Base-by-base conservation (phyloP, 441 rosid genomes). In the Euphorbia schlechtendalii region DNA sequence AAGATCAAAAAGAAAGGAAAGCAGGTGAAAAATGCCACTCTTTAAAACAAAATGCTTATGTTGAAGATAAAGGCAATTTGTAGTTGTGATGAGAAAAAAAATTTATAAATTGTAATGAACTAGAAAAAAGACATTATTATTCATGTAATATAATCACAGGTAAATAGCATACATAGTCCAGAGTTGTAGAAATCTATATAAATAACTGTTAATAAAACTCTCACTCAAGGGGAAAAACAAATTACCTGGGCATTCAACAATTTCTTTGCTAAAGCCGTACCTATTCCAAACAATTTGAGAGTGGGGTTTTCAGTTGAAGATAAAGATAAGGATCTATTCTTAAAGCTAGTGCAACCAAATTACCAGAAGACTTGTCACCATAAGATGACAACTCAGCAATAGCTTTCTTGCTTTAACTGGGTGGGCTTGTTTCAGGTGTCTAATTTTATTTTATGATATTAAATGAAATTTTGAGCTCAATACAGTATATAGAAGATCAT, bases 221-320 rank as follows among this genome's bases (percentile, higher is more conserved):
- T 1, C 22, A 34, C 43, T 52, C 22, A 17, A 11, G 40, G 67
- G 43, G 57, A 53, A 69, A 38, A 64, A 40, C 30, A 15, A 72
- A 11, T 43, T 81, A 90, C 97, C 96, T 66, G 96, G 96, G 71
- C 86, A 85, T 77, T 92, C 98, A 57, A 92, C 98, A 67, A 92
- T 66, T 66, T 90, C 89, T 78, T 83, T 82, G 90, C 94, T 92
- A 71, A 92, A 92, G 11, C 97, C 96, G 74, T 90, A 92, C 84
- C 97, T 92, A 87, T 74, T 69, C 65, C 12, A 65, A 17, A 64
- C 34, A n/a, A 70, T 40, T 20, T 0, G 7, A 14, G 57, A 18
- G n/a, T 34, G 7, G 27, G 28, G n/a, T 13, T 56, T 56, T 27
- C 49, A 32, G 49, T 6, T 32, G 30, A 28, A 4, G 13, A 46